Base-by-base conservation (phyloP, 2,329 filamentous ascomycete genomes). In the Nemania abortiva region DNA sequence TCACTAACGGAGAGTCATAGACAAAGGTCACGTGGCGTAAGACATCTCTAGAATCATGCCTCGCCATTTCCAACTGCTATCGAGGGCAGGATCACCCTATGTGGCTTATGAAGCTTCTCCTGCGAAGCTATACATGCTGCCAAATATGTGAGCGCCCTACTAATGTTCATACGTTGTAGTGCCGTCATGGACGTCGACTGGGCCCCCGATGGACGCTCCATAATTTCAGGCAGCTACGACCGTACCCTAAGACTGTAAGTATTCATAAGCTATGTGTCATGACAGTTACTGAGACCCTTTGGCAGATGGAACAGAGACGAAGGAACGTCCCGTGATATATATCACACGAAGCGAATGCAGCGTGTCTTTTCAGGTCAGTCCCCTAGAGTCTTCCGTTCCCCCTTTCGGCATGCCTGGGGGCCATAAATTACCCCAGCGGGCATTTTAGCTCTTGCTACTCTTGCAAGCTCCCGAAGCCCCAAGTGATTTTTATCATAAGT, bases 271-370 rank as follows among this genome's bases (percentile, higher is more conserved):
- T 34, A 11, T 1, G 20, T 22, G 54, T 42, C 3, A 24, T 20
- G 22, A 31, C 45, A 22, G 20, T 11, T 47, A 50, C 62, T 68
- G 31, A 70, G 2, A 7, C 5, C 56, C 15, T 47, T 24, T 22
- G 20, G n/a, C 45, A 72, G 70, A 65, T 98, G 94, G 92, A 89
- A 89, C 78, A 88, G 92, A 65, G 88, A 91, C 72, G 85, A 91
- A 70, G 95, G 95, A 27, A 93, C 96, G 81, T 95, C 92, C 15
- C 88, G 95, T 74, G 96, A 99, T 78, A 90, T 98, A 57, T 99
- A 98, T 82, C 95, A 98, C 84, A 98, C 96, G 20, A 97, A 98
- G 83, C 90, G 96, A 72, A 98, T 98, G 95, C 95, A 98, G 84
- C 89, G 95, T 74, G 94, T 98, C 7, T 76, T 76, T 59, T 72